Evolutionary conservation across 2,329 filamentous ascomycete genomes (phyloP).

Genomic region (Didymella lethalis): DNA sequence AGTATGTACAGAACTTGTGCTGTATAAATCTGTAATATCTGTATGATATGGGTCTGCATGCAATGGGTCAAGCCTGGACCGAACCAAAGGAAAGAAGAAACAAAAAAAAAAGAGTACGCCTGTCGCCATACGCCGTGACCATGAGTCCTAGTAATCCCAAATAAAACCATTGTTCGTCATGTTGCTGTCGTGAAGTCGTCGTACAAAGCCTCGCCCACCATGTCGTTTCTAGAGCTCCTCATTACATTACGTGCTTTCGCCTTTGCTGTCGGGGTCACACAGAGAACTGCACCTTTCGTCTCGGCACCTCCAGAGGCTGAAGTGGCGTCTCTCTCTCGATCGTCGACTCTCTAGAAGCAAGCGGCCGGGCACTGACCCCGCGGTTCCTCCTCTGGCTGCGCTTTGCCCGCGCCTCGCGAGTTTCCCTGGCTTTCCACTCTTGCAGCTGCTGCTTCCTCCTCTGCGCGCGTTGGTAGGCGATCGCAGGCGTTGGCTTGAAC

Average conservation of each 20-base stretch:
- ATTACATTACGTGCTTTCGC: slow-evolving; percentile 12
- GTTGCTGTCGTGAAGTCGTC: slow-evolving; percentile 33
- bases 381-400: slow-evolving; percentile 60
- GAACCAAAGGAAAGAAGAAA: slow-evolving; percentile 1
- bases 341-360: slow-evolving; percentile 38
- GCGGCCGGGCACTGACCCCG: slow-evolving; percentile 35
- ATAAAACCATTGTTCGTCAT: slow-evolving; percentile 7
- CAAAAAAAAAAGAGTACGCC: slow-evolving; percentile 2
- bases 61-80: background rate
- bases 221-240: slow-evolving; percentile 4
- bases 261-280: slow-evolving; percentile 25
- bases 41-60: slow-evolving; percentile 23
- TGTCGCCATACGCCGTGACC: slow-evolving; percentile 17
- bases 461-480: slow-evolving; percentile 64
- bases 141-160: slow-evolving; percentile 11
- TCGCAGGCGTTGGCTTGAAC: slow-evolving; percentile 67
- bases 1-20: slow-evolving; percentile 33
- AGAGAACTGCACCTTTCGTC: slow-evolving; percentile 46
- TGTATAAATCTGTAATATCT: slow-evolving; percentile 29
- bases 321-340: slow-evolving; percentile 39
- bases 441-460: slow-evolving; percentile 65
- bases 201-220: slow-evolving; percentile 11
- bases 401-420: slow-evolving; percentile 65
- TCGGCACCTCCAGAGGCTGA: slow-evolving; percentile 24
- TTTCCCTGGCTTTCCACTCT: slow-evolving; percentile 67